Percentiles rank a stretch among this genome's conserved stretches.
phyloP scores from a whole-genome alignment of 306 rosid species.

The Argentina anserina region DNA sequence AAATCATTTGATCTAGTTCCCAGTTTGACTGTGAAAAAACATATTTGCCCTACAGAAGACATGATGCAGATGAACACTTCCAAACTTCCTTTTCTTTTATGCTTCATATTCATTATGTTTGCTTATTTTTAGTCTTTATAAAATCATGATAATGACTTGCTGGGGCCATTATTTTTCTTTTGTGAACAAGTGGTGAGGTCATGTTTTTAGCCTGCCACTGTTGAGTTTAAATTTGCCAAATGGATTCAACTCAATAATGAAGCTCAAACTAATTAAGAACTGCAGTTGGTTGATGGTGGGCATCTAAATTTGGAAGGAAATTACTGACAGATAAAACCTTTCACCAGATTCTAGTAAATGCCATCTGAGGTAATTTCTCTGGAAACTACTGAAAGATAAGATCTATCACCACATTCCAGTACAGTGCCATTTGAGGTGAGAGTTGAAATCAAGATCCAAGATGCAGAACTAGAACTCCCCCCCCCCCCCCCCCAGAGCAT shows the following conservation, averaged over 20 bases:
- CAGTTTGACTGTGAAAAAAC: background rate
- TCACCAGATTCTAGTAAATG: constrained; percentile 2
- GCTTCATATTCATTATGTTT: background rate
- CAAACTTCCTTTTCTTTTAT: background rate
- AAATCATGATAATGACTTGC: background rate
- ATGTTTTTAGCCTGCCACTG: background rate
- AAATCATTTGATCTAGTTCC: background rate
- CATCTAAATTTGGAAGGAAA: background rate
- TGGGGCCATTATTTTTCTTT: background rate
- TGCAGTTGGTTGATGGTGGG: background rate
- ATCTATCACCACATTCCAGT: too few relatives aligned
- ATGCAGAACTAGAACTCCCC: background rate
- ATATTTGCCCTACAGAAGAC: background rate
- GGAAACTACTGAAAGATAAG: too few relatives aligned
- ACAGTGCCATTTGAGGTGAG: too few relatives aligned
- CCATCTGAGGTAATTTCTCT: background rate
- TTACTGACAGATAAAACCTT: background rate
- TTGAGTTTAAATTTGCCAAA: background rate
- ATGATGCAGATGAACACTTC: background rate
- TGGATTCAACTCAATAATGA: background rate
- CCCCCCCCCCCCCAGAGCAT: background rate
- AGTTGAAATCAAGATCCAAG: background rate
- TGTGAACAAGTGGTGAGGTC: background rate
- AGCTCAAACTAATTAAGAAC: background rate
- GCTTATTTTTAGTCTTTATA: background rate